A percentile compares a stretch with the other conserved stretches of the same genome.
Conservation (phyloP, 345 rosid species). For the Turnera subulata region DNA sequence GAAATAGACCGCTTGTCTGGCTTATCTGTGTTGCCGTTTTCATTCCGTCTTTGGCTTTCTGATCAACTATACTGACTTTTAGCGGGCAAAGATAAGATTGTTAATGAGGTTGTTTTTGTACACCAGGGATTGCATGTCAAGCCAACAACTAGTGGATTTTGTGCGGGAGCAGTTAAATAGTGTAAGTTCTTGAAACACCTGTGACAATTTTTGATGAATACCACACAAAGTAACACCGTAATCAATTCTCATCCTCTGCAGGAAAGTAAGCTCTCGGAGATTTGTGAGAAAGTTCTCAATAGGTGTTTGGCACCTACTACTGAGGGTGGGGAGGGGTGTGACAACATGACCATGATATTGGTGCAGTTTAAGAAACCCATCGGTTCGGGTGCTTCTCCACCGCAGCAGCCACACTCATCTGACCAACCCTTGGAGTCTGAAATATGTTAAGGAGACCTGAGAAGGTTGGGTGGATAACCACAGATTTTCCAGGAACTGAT, state of each 20-base stretch:
- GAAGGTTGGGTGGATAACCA: not conserved
- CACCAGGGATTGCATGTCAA: conserved; percentile 90
- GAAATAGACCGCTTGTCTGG: not conserved
- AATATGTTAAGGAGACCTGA: conserved; percentile 2
- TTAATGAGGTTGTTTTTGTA: not conserved
- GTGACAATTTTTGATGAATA: not conserved
- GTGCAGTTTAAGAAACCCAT: conserved; percentile 76
- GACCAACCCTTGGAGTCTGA: conserved; percentile 4
- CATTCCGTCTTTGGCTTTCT: not conserved
- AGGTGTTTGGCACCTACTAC: conserved; percentile 83
- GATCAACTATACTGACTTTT: no score
- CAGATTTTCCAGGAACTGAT: conserved; percentile 3
- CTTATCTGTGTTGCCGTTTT: not conserved
- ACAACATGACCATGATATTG: conserved; percentile 97
- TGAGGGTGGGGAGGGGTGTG: conserved; percentile 82
- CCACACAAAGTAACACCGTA: not conserved
- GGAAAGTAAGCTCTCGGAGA: conserved; percentile 81
- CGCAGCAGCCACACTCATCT: conserved; percentile 13
- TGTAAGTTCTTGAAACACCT: conserved; percentile 7
- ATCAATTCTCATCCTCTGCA: conserved; percentile 22
- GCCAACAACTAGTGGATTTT: conserved; percentile 89
- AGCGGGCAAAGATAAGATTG: no score
- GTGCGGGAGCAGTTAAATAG: conserved; percentile 17
- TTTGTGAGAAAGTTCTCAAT: conserved; percentile 75
- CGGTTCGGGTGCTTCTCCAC: conserved; percentile 24